Base-by-base conservation (phyloP, 1,284 basidiomycete species). In the Ustilago shanxiensis region DNA sequence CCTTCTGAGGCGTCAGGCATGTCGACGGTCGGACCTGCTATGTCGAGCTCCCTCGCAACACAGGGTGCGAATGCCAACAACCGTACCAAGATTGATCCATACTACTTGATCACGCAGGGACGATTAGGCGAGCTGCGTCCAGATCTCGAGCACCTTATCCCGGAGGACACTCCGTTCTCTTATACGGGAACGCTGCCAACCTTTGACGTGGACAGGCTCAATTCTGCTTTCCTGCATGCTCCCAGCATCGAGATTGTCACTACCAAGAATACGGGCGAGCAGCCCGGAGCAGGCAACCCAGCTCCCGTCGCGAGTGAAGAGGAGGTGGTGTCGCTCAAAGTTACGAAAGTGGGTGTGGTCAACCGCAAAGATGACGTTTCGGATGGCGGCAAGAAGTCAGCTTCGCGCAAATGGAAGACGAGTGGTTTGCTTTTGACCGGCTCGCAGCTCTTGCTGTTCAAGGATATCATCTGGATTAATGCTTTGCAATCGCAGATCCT, bases 361-460 rank as follows among this genome's bases (percentile, higher is more conserved):
- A 91, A 90, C 70, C 90, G 95, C 62, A 97, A 95, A 86, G 89
- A 89, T 87, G 66, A 95, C 77, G 83, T 91, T 0, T 80, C 90
- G 1, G 92, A 93, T 73, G 91, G 91, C 5, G 92, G 93, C 24
- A 93, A 90, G 86, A 94, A 92, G 79, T 88, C 91, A 1, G 88
- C 88, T 29, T 92, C 89, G 76, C 90, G 93, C 53, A 98, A 95
- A 87, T 99, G 96, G 96, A 92, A 90, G 81, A 88, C 91, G 35
- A 96, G 92, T 90, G 93, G 91, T 69, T 91, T 95, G 10, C 89
- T 97, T 59, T 88, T 99, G 60, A 95, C 95, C 3, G 92, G 91
- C 33, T 94, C 94, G 9, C 95, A 98, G 83, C 88, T 99, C 10
- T 89, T 98, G 51, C 92, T 98, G 85, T 95, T 95, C 87, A 94